Evolutionary conservation across 1,139 yeast genomes (phyloP).

Genomic region (Lodderomyces oxycetoniae): DNA sequence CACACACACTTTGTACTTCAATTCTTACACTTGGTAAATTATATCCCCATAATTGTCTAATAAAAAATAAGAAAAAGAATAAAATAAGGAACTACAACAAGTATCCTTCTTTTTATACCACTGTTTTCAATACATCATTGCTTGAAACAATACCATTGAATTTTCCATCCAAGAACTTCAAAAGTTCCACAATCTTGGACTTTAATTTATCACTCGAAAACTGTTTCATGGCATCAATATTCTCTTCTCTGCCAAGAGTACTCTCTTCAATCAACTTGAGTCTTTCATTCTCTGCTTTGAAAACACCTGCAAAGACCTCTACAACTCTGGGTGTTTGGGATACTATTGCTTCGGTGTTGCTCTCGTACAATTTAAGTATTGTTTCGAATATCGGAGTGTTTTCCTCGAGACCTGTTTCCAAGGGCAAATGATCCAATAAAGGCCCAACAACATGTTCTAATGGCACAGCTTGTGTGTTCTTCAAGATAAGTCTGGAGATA

Average conservation of each 20-base stretch:
- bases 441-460: slow-evolving; percentile 75
- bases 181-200: slow-evolving; percentile 59
- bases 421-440: slow-evolving; percentile 74
- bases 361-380: slow-evolving; percentile 65
- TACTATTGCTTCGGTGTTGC: slow-evolving; percentile 53
- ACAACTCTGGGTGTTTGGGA: slow-evolving; percentile 61
- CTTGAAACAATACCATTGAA: slow-evolving; percentile 58
- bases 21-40: too few species aligned
- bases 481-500: slow-evolving; percentile 85
- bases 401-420: slow-evolving; percentile 86
- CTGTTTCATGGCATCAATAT: slow-evolving; percentile 72
- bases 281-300: slow-evolving; percentile 68
- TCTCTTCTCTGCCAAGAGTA: slow-evolving; percentile 80
- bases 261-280: slow-evolving; percentile 64
- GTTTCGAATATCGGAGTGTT: slow-evolving; percentile 85
- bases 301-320: slow-evolving; percentile 64
- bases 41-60: too few species aligned
- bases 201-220: slow-evolving; percentile 66
- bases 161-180: slow-evolving; percentile 67
- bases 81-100: too few species aligned
- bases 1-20: too few species aligned
- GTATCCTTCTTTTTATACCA: slow-evolving; percentile 26
- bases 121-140: slow-evolving; percentile 50
- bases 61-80: too few species aligned
- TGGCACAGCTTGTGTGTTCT: slow-evolving; percentile 71